Evolutionary conservation across 2,329 filamentous ascomycete genomes (phyloP), one percentile per base, ranked within the genome.

Genomic region (Zymoseptoria passerinii): DNA sequence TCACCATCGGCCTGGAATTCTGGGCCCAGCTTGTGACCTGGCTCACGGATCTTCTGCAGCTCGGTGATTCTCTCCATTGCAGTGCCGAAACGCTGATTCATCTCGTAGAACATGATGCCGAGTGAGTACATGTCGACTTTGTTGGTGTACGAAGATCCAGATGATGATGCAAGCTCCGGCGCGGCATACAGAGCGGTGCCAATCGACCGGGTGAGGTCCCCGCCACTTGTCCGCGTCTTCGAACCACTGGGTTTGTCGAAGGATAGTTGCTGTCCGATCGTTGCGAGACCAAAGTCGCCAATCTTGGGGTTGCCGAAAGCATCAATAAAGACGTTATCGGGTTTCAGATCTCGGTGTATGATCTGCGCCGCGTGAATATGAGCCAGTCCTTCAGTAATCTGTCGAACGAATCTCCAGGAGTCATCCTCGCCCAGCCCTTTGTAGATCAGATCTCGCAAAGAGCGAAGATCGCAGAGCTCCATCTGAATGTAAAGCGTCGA

Each of bases 61-160:
- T 92, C 79, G 48, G 80, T 75, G 61, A 82, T 81, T 48, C 84
- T 77, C 68, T 87, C 85, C 81, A 86, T 86, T 1, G 76, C 78
- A 0, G 84, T 87, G 18, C 76, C 76, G 50, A 87, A 73, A 3
- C 80, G 76, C 64, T 83, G 79, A 68, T 89, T 95, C 94, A 99
- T 99, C 74, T 99, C 94, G 66, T 96, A 97, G 75, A 99, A 95
- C 58, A 99, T 97, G 63, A 99, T 89, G 0, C 94, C 94, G 49
- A 99, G 80, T 0, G 92, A 96, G 71, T 94, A 99, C 92, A 99
- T 97, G 81, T 99, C 94, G 1, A 97, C 92, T 73, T 96, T 97
- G 58, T 90, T 86, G 60, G 89, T 95, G 71, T 97, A 97, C 61
- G 86, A 86, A 3, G 87, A 88, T 29, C 82, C 82, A 5, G 85